A percentile compares a stretch with the other conserved stretches of the same genome.
phyloP scores from a whole-genome alignment of 106 monocot genomes.

The Agapanthus africanus region DNA sequence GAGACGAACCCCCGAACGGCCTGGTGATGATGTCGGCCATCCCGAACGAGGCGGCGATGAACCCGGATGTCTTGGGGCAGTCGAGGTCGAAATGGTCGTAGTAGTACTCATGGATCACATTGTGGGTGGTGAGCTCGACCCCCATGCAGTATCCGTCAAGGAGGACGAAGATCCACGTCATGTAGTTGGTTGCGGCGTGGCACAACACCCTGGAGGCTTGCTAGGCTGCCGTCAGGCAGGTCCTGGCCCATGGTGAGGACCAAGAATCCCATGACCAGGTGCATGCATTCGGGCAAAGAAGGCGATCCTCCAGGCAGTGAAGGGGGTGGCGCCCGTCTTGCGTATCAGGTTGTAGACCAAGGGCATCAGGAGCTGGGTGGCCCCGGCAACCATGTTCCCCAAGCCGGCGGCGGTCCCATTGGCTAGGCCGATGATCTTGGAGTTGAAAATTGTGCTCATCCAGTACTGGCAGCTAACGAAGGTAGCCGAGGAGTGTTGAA shows the following conservation, averaged over 20 bases:
- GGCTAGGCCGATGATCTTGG: conserved; percentile 21
- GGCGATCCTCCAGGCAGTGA: conserved; percentile 34
- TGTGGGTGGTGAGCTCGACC: conserved; percentile 5
- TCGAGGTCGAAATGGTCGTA: conserved; percentile 7
- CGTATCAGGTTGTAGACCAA: conserved; percentile 25
- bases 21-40: neutral
- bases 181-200: neutral
- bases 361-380: conserved; percentile 43
- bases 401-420: conserved; percentile 31
- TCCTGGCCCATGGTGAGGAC: conserved; percentile 31
- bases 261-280: conserved; percentile 10
- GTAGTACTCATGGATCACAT: conserved; percentile 10
- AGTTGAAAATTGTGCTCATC: conserved; percentile 49
- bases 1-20: conserved; percentile 5
- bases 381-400: conserved; percentile 45
- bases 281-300: conserved; percentile 39
- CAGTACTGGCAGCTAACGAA: conserved; percentile 42
- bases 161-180: conserved; percentile 7
- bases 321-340: conserved; percentile 17
- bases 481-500: conserved; percentile 33
- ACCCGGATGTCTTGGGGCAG: neutral
- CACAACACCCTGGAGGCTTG: conserved; percentile 17
- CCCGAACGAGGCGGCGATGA: conserved; percentile 7
- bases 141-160: conserved; percentile 6
- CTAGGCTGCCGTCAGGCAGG: conserved; percentile 29